These are phyloP conservation scores for Hypoxylon intermedium DNA, from an alignment of 495 filamentous ascomycete genomes.

Conservation along the genomic window DNA sequence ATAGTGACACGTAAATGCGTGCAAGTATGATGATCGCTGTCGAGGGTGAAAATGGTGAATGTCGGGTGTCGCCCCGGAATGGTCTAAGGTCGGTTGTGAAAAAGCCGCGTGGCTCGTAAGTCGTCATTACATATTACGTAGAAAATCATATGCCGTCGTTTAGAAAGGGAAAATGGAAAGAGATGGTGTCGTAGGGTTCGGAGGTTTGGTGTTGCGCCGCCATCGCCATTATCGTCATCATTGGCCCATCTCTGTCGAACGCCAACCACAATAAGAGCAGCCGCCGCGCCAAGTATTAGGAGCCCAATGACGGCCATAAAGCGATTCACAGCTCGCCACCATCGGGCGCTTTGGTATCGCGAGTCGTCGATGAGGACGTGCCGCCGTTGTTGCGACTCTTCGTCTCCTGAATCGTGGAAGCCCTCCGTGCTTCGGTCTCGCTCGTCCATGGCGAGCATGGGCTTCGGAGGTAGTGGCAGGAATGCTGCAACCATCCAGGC, in stretches of 20 bases:
- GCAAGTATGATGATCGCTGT: constrained; percentile 9
- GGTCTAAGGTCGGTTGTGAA: constrained; percentile 19
- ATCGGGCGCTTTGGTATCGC: constrained; percentile 79
- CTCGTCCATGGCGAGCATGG: constrained; percentile 54
- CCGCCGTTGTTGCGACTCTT: constrained; percentile 18
- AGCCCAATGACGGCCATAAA: constrained; percentile 83
- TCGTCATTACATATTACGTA: constrained; percentile 42
- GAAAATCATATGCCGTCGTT: constrained; percentile 30
- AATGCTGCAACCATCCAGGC: constrained; percentile 89
- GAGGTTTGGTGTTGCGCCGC: constrained; percentile 12
- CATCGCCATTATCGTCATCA: constrained; percentile 15
- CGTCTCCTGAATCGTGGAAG: constrained; percentile 48
- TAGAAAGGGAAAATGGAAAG: constrained; percentile 25
- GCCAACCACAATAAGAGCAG: constrained; percentile 68
- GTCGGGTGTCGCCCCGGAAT: constrained; percentile 15
- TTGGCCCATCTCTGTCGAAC: constrained; percentile 49
- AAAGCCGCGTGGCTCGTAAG: constrained; percentile 37
- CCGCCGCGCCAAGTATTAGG: constrained; percentile 75
- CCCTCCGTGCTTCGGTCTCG: constrained; percentile 34
- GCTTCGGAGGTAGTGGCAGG: constrained; percentile 74
- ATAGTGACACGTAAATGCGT: not conserved
- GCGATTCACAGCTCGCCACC: constrained; percentile 93
- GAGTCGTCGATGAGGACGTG: constrained; percentile 63
- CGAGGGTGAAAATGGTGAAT: constrained; percentile 6
- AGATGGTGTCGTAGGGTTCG: constrained; percentile 10